Conservation (phyloP, 495 filamentous ascomycete species). For the Corynascus novoguineensis region DNA sequence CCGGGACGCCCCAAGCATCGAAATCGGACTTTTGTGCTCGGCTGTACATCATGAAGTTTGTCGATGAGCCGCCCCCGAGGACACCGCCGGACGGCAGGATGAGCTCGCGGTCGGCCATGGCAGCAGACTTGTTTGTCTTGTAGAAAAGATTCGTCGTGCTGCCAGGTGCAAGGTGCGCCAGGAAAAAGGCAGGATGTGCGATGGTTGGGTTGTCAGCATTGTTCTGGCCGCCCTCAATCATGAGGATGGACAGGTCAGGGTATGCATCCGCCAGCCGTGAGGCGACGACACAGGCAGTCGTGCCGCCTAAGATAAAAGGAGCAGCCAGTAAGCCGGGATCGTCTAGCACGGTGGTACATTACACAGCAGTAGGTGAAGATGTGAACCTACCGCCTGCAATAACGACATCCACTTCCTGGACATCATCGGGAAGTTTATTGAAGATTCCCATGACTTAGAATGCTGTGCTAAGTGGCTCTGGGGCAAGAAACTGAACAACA, state of each 20-base stretch:
- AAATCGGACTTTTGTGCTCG: constrained; percentile 41
- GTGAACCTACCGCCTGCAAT: constrained; percentile 29
- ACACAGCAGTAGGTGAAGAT: not conserved
- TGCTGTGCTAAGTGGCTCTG: too few relatives aligned
- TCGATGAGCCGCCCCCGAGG: constrained; percentile 55
- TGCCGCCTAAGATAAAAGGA: constrained; percentile 36
- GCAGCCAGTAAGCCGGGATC: not conserved
- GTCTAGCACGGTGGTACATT: constrained; percentile 5
- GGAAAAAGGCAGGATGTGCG: constrained; percentile 37
- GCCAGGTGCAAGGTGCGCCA: constrained; percentile 28
- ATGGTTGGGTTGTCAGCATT: constrained; percentile 42
- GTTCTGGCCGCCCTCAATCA: constrained; percentile 46
- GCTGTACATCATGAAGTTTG: constrained; percentile 54
- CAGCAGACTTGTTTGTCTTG: constrained; percentile 16
- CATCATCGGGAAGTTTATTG: constrained; percentile 26
- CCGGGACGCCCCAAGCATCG: constrained; percentile 48
- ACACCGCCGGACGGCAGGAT: constrained; percentile 49
- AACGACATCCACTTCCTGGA: constrained; percentile 35
- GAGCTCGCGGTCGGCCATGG: constrained; percentile 33
- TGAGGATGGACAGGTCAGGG: constrained; percentile 43
- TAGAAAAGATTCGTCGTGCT: constrained; percentile 35
- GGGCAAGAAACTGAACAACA: too few relatives aligned
- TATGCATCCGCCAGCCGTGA: constrained; percentile 46
- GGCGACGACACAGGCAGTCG: constrained; percentile 42
- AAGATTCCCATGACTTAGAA: constrained; percentile 33